These are phyloP conservation scores for Letharia lupina DNA, from an alignment of 495 filamentous ascomycete genomes.

Conservation along the genomic window DNA sequence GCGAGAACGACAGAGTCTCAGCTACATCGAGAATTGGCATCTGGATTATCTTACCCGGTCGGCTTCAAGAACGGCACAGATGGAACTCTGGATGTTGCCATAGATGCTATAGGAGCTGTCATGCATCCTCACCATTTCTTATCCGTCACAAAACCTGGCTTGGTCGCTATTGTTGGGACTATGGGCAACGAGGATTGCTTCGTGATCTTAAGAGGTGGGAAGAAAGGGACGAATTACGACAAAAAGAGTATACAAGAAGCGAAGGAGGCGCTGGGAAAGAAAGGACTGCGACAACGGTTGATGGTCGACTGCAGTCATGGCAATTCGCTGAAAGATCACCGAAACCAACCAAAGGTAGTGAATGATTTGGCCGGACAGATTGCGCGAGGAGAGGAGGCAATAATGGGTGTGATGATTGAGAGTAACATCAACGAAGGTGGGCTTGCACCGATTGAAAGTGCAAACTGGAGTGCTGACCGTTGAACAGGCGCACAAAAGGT, in stretches of 20 bases:
- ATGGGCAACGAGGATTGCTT: slow-evolving; percentile 94
- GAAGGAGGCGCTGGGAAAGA: slow-evolving; percentile 73
- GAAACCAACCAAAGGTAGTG: slow-evolving; percentile 90
- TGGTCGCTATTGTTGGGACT: slow-evolving; percentile 91
- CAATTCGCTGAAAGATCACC: slow-evolving; percentile 56
- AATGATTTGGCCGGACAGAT: slow-evolving; percentile 75
- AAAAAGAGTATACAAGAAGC: slow-evolving; percentile 67
- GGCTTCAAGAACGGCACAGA: slow-evolving; percentile 99
- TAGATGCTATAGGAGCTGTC: slow-evolving; percentile 91
- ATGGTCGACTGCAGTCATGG: slow-evolving; percentile 98
- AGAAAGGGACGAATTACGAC: slow-evolving; percentile 91
- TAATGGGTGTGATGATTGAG: slow-evolving; percentile 97
- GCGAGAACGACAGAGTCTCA: slow-evolving; percentile 97
- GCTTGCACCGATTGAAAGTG: not conserved
- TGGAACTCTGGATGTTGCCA: slow-evolving; percentile 85
- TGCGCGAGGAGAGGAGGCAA: slow-evolving; percentile 74
- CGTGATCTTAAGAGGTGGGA: slow-evolving; percentile 87
- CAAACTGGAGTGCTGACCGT: not conserved
- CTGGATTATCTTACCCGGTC: slow-evolving; percentile 95
- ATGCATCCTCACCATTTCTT: slow-evolving; percentile 93
- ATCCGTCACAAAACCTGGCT: slow-evolving; percentile 97
- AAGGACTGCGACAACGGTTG: slow-evolving; percentile 78
- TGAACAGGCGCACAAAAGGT: slow-evolving; percentile 62
- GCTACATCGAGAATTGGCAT: slow-evolving; percentile 89
- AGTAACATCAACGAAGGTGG: slow-evolving; percentile 93